phyloP scores from a whole-genome alignment of 257 asterid species.

The Salvia rosmarinus region DNA sequence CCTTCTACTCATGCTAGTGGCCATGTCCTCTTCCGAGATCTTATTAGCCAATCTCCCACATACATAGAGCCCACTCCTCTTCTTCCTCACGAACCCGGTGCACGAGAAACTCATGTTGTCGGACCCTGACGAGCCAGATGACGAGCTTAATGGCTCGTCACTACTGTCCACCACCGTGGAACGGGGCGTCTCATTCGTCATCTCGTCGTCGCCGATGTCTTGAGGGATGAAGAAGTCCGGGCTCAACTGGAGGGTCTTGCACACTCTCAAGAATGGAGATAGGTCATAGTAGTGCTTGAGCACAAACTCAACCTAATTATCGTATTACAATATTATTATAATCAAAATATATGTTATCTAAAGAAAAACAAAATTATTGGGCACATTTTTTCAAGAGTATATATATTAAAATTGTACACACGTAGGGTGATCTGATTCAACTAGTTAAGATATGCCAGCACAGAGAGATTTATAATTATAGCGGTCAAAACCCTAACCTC shows the following conservation, averaged over 20 bases:
- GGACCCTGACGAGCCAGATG: constrained; percentile 67
- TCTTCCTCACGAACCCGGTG: constrained; percentile 76
- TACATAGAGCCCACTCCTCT: constrained; percentile 70
- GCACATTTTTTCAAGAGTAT: neutral
- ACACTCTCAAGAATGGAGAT: constrained; percentile 74
- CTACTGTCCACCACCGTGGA: constrained; percentile 71
- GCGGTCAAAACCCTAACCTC: constrained; percentile 32
- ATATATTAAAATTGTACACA: neutral
- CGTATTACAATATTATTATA: neutral
- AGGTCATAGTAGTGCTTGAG: constrained; percentile 68
- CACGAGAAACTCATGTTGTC: constrained; percentile 77
- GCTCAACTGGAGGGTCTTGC: constrained; percentile 77
- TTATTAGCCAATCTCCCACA: constrained; percentile 67
- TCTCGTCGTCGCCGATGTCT: constrained; percentile 71
- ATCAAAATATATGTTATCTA: neutral
- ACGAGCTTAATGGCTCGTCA: constrained; percentile 54
- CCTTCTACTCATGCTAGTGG: constrained; percentile 86
- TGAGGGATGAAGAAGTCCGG: constrained; percentile 94
- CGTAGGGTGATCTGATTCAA: constrained; percentile 2
- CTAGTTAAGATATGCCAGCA: neutral
- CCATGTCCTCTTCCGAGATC: constrained; percentile 73
- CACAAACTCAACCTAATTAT: constrained; percentile 74
- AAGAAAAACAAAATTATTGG: neutral
- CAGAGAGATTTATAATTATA: neutral
- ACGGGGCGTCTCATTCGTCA: constrained; percentile 58